phyloP scores from a whole-genome alignment of 164 flowering plant genomes.

The Akebia trifoliata region DNA sequence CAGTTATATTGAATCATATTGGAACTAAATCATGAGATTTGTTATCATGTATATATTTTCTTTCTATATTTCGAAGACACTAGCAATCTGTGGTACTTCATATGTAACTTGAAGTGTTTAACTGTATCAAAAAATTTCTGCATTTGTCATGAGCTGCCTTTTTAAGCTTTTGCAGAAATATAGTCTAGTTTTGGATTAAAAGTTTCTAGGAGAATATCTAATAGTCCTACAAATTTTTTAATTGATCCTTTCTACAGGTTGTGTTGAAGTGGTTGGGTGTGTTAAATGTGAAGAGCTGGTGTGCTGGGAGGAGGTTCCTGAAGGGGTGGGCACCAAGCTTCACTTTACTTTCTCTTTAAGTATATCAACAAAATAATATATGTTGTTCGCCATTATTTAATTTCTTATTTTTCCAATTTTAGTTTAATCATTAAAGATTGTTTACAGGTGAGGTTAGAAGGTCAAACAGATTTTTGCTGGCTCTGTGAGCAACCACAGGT shows the following conservation, averaged over 20 bases:
- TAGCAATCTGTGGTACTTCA: too few relatives aligned
- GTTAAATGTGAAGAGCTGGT: conserved; percentile 66
- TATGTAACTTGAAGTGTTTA: too few relatives aligned
- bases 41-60: too few relatives aligned
- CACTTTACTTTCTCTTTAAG: neutral
- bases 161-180: too few relatives aligned
- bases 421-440: neutral
- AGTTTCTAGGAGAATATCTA: too few relatives aligned
- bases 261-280: conserved; percentile 87
- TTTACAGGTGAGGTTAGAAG: conserved; percentile 79
- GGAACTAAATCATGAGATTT: too few relatives aligned
- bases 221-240: too few relatives aligned
- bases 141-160: too few relatives aligned
- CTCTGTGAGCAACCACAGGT: conserved; percentile 91
- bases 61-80: too few relatives aligned
- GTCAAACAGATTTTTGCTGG: conserved; percentile 81
- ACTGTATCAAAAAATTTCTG: too few relatives aligned
- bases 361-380: neutral
- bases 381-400: neutral
- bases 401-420: neutral
- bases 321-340: conserved; percentile 45
- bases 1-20: too few relatives aligned
- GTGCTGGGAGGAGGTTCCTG: conserved; percentile 68
- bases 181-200: too few relatives aligned
- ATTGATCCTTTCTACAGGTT: conserved; percentile 43